These are phyloP conservation scores for Antitrichia curtipendula DNA, from an alignment of 225 moss, liverwort and hornwort genomes.

Conservation along the genomic window DNA sequence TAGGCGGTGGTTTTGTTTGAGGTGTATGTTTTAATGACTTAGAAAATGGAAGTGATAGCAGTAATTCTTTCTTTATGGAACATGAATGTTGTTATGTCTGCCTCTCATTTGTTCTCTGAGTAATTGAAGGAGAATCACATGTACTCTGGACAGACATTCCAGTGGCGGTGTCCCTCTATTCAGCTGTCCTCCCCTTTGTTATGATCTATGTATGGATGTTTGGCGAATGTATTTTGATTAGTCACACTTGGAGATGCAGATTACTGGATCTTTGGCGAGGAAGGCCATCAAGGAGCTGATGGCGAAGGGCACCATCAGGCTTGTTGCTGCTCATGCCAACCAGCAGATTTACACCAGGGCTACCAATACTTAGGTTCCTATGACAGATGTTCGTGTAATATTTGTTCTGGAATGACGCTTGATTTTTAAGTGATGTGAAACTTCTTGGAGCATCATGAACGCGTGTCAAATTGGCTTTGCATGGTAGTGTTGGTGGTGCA, in stretches of 20 bases:
- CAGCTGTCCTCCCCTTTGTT: background rate
- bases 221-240: background rate
- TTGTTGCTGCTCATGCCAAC: slow-evolving; percentile 80
- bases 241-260: slow-evolving; percentile 19
- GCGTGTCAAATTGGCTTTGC: background rate
- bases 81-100: background rate
- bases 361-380: slow-evolving; percentile 52
- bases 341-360: slow-evolving; percentile 94
- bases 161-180: background rate
- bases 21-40: background rate
- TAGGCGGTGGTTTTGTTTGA: background rate
- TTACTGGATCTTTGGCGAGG: slow-evolving; percentile 74
- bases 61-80: background rate
- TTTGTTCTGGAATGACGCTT: background rate
- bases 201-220: background rate
- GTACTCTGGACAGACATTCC: background rate
- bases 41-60: background rate
- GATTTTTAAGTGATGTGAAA: background rate
- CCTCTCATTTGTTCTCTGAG: background rate
- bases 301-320: slow-evolving; percentile 73
- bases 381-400: background rate
- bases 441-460: background rate
- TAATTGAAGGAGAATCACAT: background rate
- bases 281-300: slow-evolving; percentile 79
- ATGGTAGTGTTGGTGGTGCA: background rate